These are phyloP conservation scores for Colletotrichum sp. DNA, from an alignment of 2,329 filamentous ascomycete species.

Conservation along the genomic window DNA sequence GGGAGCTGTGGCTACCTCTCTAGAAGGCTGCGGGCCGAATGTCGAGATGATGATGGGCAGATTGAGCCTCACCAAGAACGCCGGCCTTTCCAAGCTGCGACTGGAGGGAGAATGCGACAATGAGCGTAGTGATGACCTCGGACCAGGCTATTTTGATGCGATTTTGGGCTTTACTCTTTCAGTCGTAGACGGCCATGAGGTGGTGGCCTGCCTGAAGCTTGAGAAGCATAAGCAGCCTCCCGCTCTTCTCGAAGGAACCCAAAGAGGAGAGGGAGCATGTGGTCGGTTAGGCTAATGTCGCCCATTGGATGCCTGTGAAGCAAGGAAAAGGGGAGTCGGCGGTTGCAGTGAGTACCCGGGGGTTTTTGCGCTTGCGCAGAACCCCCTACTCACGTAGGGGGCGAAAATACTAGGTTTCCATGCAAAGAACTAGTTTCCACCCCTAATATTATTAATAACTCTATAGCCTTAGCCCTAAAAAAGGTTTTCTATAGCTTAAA, in stretches of 20 bases:
- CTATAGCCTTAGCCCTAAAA: no score
- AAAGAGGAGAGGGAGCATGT: background rate
- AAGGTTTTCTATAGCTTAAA: no score
- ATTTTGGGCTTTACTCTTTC: background rate
- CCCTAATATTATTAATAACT: no score
- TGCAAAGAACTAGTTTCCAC: no score
- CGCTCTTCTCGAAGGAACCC: conserved; percentile 3
- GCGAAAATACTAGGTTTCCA: no score
- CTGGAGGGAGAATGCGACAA: background rate
- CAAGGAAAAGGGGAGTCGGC: background rate
- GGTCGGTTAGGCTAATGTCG: background rate
- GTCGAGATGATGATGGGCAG: conserved; percentile 12
- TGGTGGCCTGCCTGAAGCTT: background rate
- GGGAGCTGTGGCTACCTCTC: background rate
- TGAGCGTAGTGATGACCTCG: background rate
- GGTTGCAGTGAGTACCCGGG: background rate
- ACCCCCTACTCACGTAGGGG: no score
- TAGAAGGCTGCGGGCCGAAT: conserved; percentile 1
- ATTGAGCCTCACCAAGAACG: background rate
- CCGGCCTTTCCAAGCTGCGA: background rate
- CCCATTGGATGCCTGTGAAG: background rate
- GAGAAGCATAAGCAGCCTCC: background rate
- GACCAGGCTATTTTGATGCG: conserved; percentile 1
- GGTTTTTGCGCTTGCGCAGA: no score
- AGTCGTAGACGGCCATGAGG: background rate